Evolutionary conservation across 352 stramenopile species (phyloP), one percentile per base, ranked within the genome.

Genomic region (Phytophthora brassicae): DNA sequence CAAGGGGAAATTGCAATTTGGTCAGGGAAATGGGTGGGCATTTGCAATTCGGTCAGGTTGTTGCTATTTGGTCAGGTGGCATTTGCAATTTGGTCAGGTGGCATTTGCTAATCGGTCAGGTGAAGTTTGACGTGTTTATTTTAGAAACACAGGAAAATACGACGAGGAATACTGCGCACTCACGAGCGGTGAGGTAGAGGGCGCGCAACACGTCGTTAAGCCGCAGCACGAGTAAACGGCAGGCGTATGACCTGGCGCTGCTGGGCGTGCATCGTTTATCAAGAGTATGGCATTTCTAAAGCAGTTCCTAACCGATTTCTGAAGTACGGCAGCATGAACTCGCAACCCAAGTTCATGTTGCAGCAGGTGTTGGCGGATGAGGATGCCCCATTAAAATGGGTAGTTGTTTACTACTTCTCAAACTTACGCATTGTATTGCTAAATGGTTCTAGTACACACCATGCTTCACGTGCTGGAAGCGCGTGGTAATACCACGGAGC

Each of bases 321-420:
- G 26, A 17, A 92, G 81, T 93, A 89, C 56, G 84, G 89, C 28
- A 74, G 76, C 31, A 91, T 93, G 84, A 93, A 91, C 38, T 73
- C 78, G 51, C 76, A 90, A 57, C 84, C 84, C 14, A 89, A 90
- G 64, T 77, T 84, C 55, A 79, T 88, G 69, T 61, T 92, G 47
- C 76, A 86, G 26, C 74, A 90, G 68, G 73, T 90, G 24, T 50
- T 95, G 33, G 68, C 70, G 7, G 72, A 87, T 22, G 76, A 87
- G 22, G 76, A 90, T 39, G 60, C 44, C n/a, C 38, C 70, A 16
- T 93, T 92, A n/a, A n/a, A n/a, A n/a, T n/a, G n/a, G n/a, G n/a
- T n/a, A n/a, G n/a, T n/a, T n/a, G n/a, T n/a, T n/a, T n/a, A n/a
- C n/a, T n/a, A n/a, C n/a, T n/a, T n/a, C n/a, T 14, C 16, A 43